These are phyloP conservation scores for Colletotrichum cordylinicola DNA, from an alignment of 2,329 filamentous ascomycete genomes.

Conservation along the genomic window DNA sequence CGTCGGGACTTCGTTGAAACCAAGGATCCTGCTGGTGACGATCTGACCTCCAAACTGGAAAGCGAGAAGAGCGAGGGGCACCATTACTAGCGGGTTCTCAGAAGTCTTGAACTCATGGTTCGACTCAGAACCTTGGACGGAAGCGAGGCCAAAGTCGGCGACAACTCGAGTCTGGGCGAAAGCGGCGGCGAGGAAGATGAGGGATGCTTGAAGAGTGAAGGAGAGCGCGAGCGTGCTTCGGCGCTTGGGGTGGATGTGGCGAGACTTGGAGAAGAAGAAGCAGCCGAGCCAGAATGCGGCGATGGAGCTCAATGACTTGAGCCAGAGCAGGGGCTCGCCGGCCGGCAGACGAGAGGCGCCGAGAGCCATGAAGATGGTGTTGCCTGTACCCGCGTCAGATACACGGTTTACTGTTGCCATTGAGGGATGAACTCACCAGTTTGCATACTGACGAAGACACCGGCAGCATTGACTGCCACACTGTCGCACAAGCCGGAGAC, in stretches of 20 bases:
- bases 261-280: slow-evolving; percentile 46
- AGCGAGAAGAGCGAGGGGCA: slow-evolving; percentile 53
- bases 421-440: slow-evolving; percentile 25
- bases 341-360: slow-evolving; percentile 59
- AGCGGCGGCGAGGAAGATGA: slow-evolving; percentile 58
- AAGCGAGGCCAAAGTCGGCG: slow-evolving; percentile 42
- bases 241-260: slow-evolving; percentile 39
- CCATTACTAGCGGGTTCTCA: slow-evolving; percentile 45
- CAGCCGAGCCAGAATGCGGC: slow-evolving; percentile 59
- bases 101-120: slow-evolving; percentile 24
- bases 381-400: slow-evolving; percentile 41
- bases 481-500: slow-evolving; percentile 46
- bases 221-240: slow-evolving; percentile 50
- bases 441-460: slow-evolving; percentile 46
- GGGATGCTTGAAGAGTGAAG: slow-evolving; percentile 56
- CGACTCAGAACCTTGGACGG: slow-evolving; percentile 20
- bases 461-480: slow-evolving; percentile 43
- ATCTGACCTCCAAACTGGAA: slow-evolving; percentile 62
- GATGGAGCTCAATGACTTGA: slow-evolving; percentile 59
- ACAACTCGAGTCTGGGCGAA: slow-evolving; percentile 53
- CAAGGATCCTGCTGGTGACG: slow-evolving; percentile 52
- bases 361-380: slow-evolving; percentile 68
- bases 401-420: background rate
- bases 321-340: slow-evolving; percentile 56
- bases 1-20: slow-evolving; percentile 59